Percentiles rank a stretch among this genome's conserved stretches.
phyloP scores from a whole-genome alignment of 176 grass and related monocot species.

The Calamus simplicifolius region DNA sequence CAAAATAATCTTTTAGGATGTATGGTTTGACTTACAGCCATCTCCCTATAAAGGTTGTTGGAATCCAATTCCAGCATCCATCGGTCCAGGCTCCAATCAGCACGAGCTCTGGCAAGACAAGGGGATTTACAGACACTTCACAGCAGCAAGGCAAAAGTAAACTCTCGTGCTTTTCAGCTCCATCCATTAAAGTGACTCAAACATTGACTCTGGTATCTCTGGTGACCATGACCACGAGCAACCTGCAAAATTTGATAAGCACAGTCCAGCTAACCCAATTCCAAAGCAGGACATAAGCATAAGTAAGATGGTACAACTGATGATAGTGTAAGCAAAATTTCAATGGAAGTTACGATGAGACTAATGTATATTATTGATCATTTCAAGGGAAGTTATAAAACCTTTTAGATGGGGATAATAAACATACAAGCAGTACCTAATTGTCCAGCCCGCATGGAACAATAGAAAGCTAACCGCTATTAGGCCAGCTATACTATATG shows the following conservation, averaged over 20 bases:
- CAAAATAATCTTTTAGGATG: no score
- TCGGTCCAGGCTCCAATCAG: slow-evolving; percentile 35
- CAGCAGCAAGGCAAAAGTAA: slow-evolving; percentile 30
- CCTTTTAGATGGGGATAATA: no score
- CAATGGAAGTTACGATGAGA: no score
- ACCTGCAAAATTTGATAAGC: slow-evolving; percentile 27
- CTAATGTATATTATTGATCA: no score
- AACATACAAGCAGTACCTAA: no score
- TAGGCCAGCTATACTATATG: no score
- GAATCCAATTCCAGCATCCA: slow-evolving; percentile 49
- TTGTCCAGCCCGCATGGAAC: no score
- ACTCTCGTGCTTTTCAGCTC: slow-evolving; percentile 13
- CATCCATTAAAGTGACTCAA: slow-evolving; percentile 26
- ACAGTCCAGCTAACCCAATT: slow-evolving; percentile 16
- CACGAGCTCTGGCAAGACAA: slow-evolving; percentile 41
- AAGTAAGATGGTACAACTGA: neutral
- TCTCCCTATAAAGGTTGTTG: slow-evolving; percentile 33
- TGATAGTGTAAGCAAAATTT: neutral
- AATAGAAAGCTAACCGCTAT: no score
- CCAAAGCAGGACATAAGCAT: slow-evolving; percentile 4
- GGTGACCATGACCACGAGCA: slow-evolving; percentile 36
- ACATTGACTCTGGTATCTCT: slow-evolving; percentile 34
- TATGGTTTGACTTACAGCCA: neutral
- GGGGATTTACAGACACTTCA: slow-evolving; percentile 41
- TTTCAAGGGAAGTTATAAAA: no score